Base-by-base conservation (phyloP, 2,329 filamentous ascomycete species). In the Tympanopsis confertula region DNA sequence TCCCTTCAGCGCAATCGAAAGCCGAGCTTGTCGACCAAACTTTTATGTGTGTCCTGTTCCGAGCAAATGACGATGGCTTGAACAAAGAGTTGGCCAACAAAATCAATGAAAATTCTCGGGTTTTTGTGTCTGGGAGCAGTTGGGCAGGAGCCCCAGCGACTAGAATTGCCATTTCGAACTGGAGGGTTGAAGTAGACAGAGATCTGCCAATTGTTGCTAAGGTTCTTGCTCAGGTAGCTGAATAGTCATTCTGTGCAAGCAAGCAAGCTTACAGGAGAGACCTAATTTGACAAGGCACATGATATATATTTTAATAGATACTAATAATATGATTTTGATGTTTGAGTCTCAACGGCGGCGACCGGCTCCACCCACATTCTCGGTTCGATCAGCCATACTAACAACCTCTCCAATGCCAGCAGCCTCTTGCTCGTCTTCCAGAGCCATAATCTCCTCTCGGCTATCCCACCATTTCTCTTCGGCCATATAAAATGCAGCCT, bases 391-490 rank as follows among this genome's bases (percentile, higher is more conserved):
- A 36, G 81, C 78, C 52, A 96, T 65, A 52, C 81, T 91, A 39
- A 96, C 85, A 32, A 96, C 86, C 63, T 96, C 91, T 13, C 87
- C 85, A 57, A 96, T 95, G 7, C 91, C 88, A 22, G 87, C 86
- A 36, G 84, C 88, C 59, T 95, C 89, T 64, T 96, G 87, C 63
- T 95, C 89, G 59, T 95, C 89, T 61, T 98, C 91, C 52, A 96
- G 60, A 5, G 78, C 82, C 38, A 80, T 82, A 46, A 98, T 84
- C 62, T 96, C 89, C 63, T 98, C 91, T 49, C 91, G 74, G 54
- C 82, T 87, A 66, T 95, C 91, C 91, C 91, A 98, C 91, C 91
- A 98, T 58, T 94, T 94, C 62, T 88, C 84, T 59, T 98, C 91
- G 29, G 88, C 88, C 45, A 86, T 71, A 53, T 86, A 82, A 56